Evolutionary conservation across 75 land plant species (phyloP), one percentile per base, ranked within the genome.

Genomic region (Sequoia sempervirens): DNA sequence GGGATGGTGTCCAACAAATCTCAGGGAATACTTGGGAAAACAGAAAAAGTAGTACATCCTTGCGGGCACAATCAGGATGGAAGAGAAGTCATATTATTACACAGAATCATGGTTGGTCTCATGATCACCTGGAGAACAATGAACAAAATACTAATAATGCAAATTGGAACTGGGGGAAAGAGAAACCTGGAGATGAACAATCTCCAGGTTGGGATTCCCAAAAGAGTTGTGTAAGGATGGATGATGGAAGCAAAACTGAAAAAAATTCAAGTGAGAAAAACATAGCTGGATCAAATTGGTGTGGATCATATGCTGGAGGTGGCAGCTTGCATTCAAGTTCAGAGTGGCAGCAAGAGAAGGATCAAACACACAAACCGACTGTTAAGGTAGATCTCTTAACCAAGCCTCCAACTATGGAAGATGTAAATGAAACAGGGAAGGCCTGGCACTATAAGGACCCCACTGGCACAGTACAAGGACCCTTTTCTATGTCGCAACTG

Each of bases 401-500:
- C 26, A 36, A 46, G 64, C 64, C 56, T 53, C 40, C 34, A 47
- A 6, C 1, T 2, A 81, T 30, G 82, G 82, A 81, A 36, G 61
- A 15, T 2, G 18, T 81, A 10, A 85, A 79, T 85, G 98, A 97
- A 86, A 85, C 89, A 72, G 98, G 96, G 54, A 97, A 96, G 81
- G 69, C 89, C 17, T 97, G 99, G 99, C 88, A 91, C 86, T 97
- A 97, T 64, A 74, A 83, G 84, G 99, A 97, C 80, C 99, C 99
- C 46, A 86, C 93, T 56, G 95, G 93, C 45, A 97, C 91, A 75
- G 85, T 90, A 15, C 99, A 97, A 87, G 99, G 99, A 47, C 99
- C 99, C 45, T 97, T 97, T 86, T 92, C 99, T 2, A 92, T 97
- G 90, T 90, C 86, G 14, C 99, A 97, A 87, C 86, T 97, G 79